A percentile compares a stretch with the other conserved stretches of the same genome.
These are phyloP conservation scores for Lipomyces lipofer DNA, from an alignment of 805 yeast genomes.

Conservation along the genomic window DNA sequence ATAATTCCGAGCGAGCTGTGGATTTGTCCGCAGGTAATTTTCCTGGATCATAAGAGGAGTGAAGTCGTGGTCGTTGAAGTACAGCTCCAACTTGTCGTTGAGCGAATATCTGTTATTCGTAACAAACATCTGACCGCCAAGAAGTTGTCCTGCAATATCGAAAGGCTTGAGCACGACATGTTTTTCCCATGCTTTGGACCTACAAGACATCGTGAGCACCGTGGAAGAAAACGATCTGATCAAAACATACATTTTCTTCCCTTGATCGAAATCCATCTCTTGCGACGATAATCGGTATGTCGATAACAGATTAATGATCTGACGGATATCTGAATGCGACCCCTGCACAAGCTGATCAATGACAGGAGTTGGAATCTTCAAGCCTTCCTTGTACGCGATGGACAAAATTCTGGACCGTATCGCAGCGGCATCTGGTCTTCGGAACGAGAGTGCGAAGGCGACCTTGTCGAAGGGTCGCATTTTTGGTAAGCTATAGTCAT, in stretches of 20 bases:
- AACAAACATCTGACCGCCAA: slow-evolving; percentile 62
- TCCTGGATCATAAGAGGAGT: slow-evolving; percentile 96
- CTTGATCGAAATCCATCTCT: slow-evolving; percentile 59
- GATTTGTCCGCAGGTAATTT: slow-evolving; percentile 73
- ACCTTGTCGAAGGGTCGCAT: slow-evolving; percentile 93
- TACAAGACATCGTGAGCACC: not conserved
- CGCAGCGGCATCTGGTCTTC: slow-evolving; percentile 83
- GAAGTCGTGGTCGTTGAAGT: slow-evolving; percentile 92
- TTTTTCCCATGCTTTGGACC: slow-evolving; percentile 74
- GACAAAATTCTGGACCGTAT: slow-evolving; percentile 84
- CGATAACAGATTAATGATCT: slow-evolving; percentile 84
- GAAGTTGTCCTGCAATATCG: slow-evolving; percentile 73
- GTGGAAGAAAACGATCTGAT: no score
- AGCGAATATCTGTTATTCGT: slow-evolving; percentile 55
- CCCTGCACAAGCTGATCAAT: slow-evolving; percentile 82
- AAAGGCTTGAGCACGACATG: slow-evolving; percentile 89
- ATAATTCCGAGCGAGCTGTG: slow-evolving; percentile 40
- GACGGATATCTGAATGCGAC: slow-evolving; percentile 89
- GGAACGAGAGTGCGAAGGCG: slow-evolving; percentile 75
- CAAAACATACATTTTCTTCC: slow-evolving; percentile 48
- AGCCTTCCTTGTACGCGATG: slow-evolving; percentile 80
- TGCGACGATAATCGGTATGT: slow-evolving; percentile 77
- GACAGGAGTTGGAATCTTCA: slow-evolving; percentile 75
- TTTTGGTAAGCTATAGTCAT: slow-evolving; percentile 87
- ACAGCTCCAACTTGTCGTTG: slow-evolving; percentile 81